Evolutionary conservation across 2,329 filamentous ascomycete species (phyloP), one percentile per base, ranked within the genome.

Genomic region (Claviceps lovelessii): DNA sequence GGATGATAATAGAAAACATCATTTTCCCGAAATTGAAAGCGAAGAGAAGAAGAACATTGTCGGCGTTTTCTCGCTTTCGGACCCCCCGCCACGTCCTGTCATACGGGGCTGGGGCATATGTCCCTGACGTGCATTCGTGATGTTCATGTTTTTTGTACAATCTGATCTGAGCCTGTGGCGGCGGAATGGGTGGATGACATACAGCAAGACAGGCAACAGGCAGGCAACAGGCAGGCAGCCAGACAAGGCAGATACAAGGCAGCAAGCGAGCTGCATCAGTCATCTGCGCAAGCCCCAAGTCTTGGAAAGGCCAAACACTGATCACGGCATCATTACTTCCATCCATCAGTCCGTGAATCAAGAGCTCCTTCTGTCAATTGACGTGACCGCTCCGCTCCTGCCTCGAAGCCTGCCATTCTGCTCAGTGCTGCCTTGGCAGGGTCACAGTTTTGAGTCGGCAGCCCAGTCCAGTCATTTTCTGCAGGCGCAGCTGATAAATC

Each of bases 401-500:
- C 35, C 39, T 35, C 19, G 17, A 41, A 51, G 50, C 19, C 19
- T 35, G 19, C 23, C 52, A 37, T 33, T 6, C 35, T 37, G 35
- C 8, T 37, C 8, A 1, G 8, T 42, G n/a, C 42, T 19, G 42
- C n/a, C 42, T 55, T 51, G 19, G 41, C 33, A 46, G 49, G 54
- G 46, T 47, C 47, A 54, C 42, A 51, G 15, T 35, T 54, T 51
- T 51, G 29, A 33, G 41, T 45, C 42, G 51, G 51, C 47, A 51
- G 42, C 1, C 19, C 23, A 35, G 41, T 10, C 54, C 54, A 52
- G 53, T 52, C 54, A 55, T 37, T 45, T 55, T 45, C 10, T 54
- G 53, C 49, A 31, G 58, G 58, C 57, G 60, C 61, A 61, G 58
- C 60, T 63, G 59, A 64, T 65, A 64, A 67, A 67, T 64, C 63